Percentiles rank a stretch among this genome's conserved stretches.
Conservation (phyloP, 306 rosid genomes). For the Arachis hypogaea region DNA sequence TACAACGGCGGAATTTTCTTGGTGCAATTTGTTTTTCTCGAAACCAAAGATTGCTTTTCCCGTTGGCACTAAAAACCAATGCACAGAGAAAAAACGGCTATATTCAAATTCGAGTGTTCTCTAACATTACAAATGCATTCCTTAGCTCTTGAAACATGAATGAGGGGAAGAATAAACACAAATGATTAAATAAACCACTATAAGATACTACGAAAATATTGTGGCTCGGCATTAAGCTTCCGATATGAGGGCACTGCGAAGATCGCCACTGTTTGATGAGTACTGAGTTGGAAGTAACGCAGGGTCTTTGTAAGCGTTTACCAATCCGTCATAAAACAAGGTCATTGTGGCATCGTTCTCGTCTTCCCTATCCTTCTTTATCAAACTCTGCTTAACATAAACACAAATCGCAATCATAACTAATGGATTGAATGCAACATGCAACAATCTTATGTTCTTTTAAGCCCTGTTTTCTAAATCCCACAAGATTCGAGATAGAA, state of each 20-base stretch:
- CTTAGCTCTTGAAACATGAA: slow-evolving; percentile 42
- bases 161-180: slow-evolving; percentile 25
- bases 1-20: too few species aligned
- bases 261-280: slow-evolving; percentile 49
- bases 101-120: background rate
- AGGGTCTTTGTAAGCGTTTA: slow-evolving; percentile 73
- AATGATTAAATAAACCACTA: background rate
- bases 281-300: slow-evolving; percentile 64
- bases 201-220: background rate
- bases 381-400: slow-evolving; percentile 64
- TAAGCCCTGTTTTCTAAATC: too few species aligned
- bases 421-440: slow-evolving; percentile 7
- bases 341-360: slow-evolving; percentile 56
- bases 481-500: too few species aligned
- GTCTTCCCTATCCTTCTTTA: slow-evolving; percentile 83
- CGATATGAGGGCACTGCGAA: slow-evolving; percentile 64
- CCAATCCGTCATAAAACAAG: slow-evolving; percentile 63
- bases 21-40: too few species aligned
- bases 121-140: background rate
- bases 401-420: slow-evolving; percentile 28
- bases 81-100: too few species aligned
- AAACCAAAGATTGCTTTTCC: too few species aligned
- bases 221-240: slow-evolving; percentile 41
- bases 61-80: too few species aligned
- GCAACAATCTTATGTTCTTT: slow-evolving; percentile 6